Evolutionary conservation across 139 green algal genomes (phyloP).

Genomic region (Chlamydomonas urium): DNA sequence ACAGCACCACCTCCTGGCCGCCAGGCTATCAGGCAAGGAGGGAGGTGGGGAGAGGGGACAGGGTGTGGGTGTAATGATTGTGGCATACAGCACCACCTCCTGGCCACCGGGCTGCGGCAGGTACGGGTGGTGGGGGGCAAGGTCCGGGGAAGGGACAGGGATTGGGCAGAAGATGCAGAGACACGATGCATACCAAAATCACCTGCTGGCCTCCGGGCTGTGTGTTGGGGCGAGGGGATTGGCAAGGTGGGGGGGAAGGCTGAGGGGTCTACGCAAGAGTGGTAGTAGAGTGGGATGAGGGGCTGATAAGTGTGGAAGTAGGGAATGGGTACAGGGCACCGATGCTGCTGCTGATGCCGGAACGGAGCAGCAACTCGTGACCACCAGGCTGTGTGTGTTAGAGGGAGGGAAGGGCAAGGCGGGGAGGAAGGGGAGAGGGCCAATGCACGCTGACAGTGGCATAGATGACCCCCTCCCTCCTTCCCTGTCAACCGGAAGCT

Average conservation of each 20-base stretch:
- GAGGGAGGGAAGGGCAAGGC: no score
- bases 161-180: no score
- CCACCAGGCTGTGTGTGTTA: conserved; percentile 39
- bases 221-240: no score
- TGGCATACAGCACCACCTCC: conserved; percentile 36
- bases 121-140: no score
- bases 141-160: no score
- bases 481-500: no score
- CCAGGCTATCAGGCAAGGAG: conserved; percentile 40
- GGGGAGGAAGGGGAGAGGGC: conserved; percentile 79
- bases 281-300: no score
- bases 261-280: no score
- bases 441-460: conserved; percentile 50
- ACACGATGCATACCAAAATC: no score
- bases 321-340: conserved; percentile 85
- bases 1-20: conserved; percentile 44
- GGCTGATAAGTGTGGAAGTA: no score
- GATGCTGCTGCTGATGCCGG: conserved; percentile 59
- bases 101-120: conserved; percentile 50
- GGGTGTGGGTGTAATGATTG: conserved; percentile 57
- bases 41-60: conserved; percentile 78
- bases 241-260: no score
- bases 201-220: no score
- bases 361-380: conserved; percentile 42
- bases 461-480: conserved; percentile 39